Evolutionary conservation across 495 filamentous ascomycete species (phyloP).

Genomic region (Cudoniella acicularis): DNA sequence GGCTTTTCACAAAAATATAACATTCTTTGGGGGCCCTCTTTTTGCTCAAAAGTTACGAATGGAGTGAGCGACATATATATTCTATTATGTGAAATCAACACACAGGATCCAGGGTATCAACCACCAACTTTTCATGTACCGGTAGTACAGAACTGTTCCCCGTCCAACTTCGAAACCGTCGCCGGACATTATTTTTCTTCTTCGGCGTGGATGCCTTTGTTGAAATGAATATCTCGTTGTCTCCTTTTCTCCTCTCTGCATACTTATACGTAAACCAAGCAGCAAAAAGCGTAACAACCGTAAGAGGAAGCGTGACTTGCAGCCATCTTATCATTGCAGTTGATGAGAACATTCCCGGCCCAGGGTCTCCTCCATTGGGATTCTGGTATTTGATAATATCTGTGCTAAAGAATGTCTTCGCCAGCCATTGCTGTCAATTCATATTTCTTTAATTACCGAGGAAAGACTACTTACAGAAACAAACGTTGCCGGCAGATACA

Average conservation of each 20-base stretch:
- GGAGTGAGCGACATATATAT: too few species aligned
- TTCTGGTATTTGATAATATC: conserved; percentile 42
- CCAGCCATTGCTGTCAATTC: conserved; percentile 8
- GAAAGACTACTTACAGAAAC: conserved; percentile 33
- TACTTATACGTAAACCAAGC: not conserved
- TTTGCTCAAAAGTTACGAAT: too few species aligned
- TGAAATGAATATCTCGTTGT: not conserved
- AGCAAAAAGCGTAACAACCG: conserved; percentile 4
- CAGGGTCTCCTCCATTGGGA: not conserved
- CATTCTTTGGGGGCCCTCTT: too few species aligned
- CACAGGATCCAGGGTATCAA: too few species aligned
- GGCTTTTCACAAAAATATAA: not conserved
- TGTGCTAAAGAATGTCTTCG: conserved; percentile 43
- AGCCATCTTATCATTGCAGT: conserved; percentile 39
- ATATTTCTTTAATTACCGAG: not conserved
- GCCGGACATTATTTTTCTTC: not conserved
- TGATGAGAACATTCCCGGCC: conserved; percentile 31
- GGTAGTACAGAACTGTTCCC: not conserved
- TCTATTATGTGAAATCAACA: too few species aligned
- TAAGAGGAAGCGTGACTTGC: conserved; percentile 40
- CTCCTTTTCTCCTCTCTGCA: not conserved
- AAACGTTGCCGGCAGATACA: conserved; percentile 43
- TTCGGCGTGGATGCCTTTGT: not conserved
- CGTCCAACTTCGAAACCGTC: not conserved
- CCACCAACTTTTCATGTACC: not conserved